Evolutionary conservation across 352 stramenopile species (phyloP).

Genomic region (Globisporangium cystogenes): DNA sequence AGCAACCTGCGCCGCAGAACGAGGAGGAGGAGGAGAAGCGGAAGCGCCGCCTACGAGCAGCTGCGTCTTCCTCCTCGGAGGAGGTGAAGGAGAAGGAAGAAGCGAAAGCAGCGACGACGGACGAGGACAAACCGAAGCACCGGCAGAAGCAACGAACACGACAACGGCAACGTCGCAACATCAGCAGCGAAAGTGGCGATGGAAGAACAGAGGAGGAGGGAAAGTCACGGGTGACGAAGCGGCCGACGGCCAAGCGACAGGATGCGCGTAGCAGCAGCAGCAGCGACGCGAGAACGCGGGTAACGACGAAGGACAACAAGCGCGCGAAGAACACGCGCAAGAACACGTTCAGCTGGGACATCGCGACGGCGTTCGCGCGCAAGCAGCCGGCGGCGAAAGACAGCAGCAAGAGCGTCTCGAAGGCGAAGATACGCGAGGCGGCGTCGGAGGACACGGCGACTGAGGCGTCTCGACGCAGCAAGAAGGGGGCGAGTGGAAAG

Average conservation of each 20-base stretch:
- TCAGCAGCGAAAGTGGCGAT: background rate
- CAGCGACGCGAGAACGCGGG: background rate
- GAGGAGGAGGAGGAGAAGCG: background rate
- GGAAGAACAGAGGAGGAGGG: conserved; percentile 1
- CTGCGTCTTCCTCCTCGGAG: background rate
- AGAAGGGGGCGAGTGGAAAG: background rate
- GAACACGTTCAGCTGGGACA: conserved; percentile 72
- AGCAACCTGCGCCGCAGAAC: too few relatives aligned
- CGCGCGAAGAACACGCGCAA: conserved; percentile 40
- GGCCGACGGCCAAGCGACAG: background rate
- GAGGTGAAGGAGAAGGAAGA: background rate
- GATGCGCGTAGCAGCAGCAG: background rate
- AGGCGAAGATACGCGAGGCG: background rate
- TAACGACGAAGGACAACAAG: conserved; percentile 2
- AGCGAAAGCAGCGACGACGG: too few relatives aligned
- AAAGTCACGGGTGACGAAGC: background rate
- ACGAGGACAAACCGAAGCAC: background rate
- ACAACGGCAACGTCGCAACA: background rate
- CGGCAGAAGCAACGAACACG: background rate
- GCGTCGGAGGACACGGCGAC: background rate
- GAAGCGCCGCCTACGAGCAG: background rate
- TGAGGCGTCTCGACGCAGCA: background rate
- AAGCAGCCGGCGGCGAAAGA: conserved; percentile 28
- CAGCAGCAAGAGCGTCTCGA: background rate
- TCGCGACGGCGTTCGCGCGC: conserved; percentile 56